Evolutionary conservation across 768 basidiomycete species (phyloP).

Genomic region (Panaeolus papilionaceus): DNA sequence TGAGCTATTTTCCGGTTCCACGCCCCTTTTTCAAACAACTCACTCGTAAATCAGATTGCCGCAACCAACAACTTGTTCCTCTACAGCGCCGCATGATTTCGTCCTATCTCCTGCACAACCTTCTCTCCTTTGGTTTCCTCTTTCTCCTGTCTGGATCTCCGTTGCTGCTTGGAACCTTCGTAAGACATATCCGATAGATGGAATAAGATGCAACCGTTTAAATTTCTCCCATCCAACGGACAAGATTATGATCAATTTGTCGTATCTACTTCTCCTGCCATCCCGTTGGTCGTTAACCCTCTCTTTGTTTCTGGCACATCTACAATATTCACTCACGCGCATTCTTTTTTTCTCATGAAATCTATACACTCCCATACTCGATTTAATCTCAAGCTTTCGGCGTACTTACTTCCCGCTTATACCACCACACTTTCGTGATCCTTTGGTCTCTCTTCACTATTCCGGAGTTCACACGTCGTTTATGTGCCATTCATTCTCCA

Average conservation of each 20-base stretch:
- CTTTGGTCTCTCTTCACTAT: slow-evolving; percentile 13
- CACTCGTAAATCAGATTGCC: slow-evolving; percentile 68
- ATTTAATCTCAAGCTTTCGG: slow-evolving; percentile 28
- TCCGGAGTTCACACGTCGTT: slow-evolving; percentile 12
- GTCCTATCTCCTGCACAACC: neutral
- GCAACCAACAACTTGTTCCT: slow-evolving; percentile 96
- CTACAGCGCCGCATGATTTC: slow-evolving; percentile 69
- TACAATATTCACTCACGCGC: slow-evolving; percentile 29
- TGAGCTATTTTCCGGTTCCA: slow-evolving; percentile 45
- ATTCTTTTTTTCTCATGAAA: slow-evolving; percentile 27
- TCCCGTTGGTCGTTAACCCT: slow-evolving; percentile 19
- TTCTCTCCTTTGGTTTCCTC: slow-evolving; percentile 13
- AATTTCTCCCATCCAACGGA: slow-evolving; percentile 25
- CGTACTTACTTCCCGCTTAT: slow-evolving; percentile 32
- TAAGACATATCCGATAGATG: slow-evolving; percentile 27
- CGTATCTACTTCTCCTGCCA: slow-evolving; percentile 21
- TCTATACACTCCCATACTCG: slow-evolving; percentile 29
- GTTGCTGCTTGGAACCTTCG: slow-evolving; percentile 20
- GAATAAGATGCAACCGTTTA: slow-evolving; percentile 27
- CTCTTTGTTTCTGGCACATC: slow-evolving; percentile 26
- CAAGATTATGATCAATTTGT: slow-evolving; percentile 21
- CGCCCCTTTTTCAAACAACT: slow-evolving; percentile 14
- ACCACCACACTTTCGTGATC: slow-evolving; percentile 18
- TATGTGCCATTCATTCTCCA: slow-evolving; percentile 11
- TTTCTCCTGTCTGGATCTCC: slow-evolving; percentile 26